Conservation (phyloP, 192 early-diverging fungal genomes). For the Coemansia sp. region DNA sequence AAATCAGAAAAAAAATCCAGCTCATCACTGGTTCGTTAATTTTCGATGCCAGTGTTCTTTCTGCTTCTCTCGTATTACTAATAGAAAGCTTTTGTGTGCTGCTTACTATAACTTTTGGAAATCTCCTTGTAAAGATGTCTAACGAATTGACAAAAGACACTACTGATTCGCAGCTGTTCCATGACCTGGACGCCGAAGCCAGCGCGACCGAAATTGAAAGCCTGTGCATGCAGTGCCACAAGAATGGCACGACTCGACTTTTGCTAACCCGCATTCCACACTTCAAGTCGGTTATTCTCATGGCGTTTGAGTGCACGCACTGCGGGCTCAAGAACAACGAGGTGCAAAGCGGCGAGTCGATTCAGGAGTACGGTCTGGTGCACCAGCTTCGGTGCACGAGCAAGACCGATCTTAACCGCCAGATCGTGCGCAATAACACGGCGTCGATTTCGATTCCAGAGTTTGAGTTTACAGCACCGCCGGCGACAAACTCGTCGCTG, state of each 20-base stretch:
- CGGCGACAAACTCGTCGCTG: slow-evolving; percentile 72
- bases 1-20: too few relatives aligned
- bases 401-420: slow-evolving; percentile 84
- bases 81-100: neutral
- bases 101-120: neutral
- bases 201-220: slow-evolving; percentile 82
- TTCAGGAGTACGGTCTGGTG: slow-evolving; percentile 78
- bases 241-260: slow-evolving; percentile 83
- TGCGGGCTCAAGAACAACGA: slow-evolving; percentile 89
- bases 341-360: slow-evolving; percentile 77
- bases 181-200: slow-evolving; percentile 62
- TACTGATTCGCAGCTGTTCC: slow-evolving; percentile 55
- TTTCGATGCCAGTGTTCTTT: neutral
- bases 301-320: slow-evolving; percentile 85
- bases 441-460: slow-evolving; percentile 76
- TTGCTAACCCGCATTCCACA: slow-evolving; percentile 90
- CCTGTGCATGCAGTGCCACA: slow-evolving; percentile 85
- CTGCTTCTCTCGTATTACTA: neutral
- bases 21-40: too few relatives aligned
- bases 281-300: slow-evolving; percentile 82
- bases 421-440: slow-evolving; percentile 84
- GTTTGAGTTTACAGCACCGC: slow-evolving; percentile 86
- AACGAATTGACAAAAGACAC: neutral
- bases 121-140: neutral
- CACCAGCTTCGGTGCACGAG: slow-evolving; percentile 60